Conservation (phyloP, 768 basidiomycete species). For the Lentinula boryana region DNA sequence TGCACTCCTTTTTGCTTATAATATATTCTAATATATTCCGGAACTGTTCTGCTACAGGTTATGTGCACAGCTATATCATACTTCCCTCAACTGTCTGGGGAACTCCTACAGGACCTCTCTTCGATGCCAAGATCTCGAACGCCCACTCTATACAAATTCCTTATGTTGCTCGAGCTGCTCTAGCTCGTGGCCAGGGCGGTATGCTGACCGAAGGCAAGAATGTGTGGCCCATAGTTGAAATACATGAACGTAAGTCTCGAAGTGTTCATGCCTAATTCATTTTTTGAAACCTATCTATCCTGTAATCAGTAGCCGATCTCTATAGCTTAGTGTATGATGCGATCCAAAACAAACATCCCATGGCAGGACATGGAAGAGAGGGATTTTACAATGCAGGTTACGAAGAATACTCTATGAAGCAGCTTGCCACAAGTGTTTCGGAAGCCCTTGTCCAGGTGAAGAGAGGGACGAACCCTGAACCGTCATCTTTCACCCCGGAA, state of each 20-base stretch:
- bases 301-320: slow-evolving; percentile 10
- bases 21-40: neutral
- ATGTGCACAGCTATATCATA: slow-evolving; percentile 45
- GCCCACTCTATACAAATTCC: slow-evolving; percentile 16
- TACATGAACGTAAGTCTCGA: slow-evolving; percentile 16
- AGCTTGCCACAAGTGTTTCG: slow-evolving; percentile 11
- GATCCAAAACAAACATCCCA: slow-evolving; percentile 10
- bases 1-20: neutral
- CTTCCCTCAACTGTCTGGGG: slow-evolving; percentile 32
- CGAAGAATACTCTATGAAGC: slow-evolving; percentile 14
- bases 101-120: slow-evolving; percentile 12
- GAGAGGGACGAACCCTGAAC: slow-evolving; percentile 18
- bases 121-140: slow-evolving; percentile 16
- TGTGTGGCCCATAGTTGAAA: slow-evolving; percentile 17
- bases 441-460: slow-evolving; percentile 12
- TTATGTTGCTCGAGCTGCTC: slow-evolving; percentile 10
- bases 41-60: slow-evolving; percentile 26
- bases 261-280: neutral
- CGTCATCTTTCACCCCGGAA: slow-evolving; percentile 24
- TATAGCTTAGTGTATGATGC: slow-evolving; percentile 13
- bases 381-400: slow-evolving; percentile 18
- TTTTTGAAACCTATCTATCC: neutral
- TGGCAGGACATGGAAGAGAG: slow-evolving; percentile 16
- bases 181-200: slow-evolving; percentile 14
- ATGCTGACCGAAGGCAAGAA: slow-evolving; percentile 19